Evolutionary conservation across 345 rosid species (phyloP).

Genomic region (Erucastrum elatum): DNA sequence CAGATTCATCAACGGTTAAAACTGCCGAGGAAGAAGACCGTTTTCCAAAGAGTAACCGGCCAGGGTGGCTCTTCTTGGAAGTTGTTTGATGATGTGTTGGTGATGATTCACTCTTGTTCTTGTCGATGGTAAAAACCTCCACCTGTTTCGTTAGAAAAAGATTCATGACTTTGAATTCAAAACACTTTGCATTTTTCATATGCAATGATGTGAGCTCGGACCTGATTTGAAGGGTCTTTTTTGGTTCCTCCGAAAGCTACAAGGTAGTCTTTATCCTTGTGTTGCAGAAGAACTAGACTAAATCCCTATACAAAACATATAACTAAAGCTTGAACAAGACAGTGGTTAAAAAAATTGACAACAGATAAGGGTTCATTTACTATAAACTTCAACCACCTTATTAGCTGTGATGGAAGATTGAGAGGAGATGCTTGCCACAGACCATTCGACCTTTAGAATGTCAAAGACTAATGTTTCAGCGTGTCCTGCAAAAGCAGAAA

Average conservation of each 20-base stretch:
- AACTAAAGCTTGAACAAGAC: conserved; percentile 1
- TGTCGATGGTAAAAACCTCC: conserved; percentile 72
- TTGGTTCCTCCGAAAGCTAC: conserved; percentile 90
- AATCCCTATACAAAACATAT: conserved; percentile 61
- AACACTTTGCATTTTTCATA: background rate
- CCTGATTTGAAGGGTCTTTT: conserved; percentile 97
- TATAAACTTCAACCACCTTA: conserved; percentile 51
- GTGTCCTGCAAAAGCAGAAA: conserved; percentile 62
- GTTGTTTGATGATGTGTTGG: conserved; percentile 50
- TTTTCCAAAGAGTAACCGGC: conserved; percentile 54
- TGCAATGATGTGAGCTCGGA: conserved; percentile 29
- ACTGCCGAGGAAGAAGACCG: conserved; percentile 53
- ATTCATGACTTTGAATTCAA: conserved; percentile 9
- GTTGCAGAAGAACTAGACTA: conserved; percentile 81
- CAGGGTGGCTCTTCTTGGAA: conserved; percentile 51
- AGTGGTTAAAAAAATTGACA: background rate
- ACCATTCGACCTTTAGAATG: conserved; percentile 78
- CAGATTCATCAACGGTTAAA: conserved; percentile 48
- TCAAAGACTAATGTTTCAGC: conserved; percentile 84
- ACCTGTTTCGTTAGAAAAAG: conserved; percentile 50
- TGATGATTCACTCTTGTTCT: conserved; percentile 64
- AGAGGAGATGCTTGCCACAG: conserved; percentile 65
- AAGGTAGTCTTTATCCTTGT: conserved; percentile 88
- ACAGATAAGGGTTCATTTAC: background rate
- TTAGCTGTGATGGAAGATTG: conserved; percentile 71